These are phyloP conservation scores for Sutorius eximius DNA, from an alignment of 1,284 basidiomycete species.

Conservation along the genomic window DNA sequence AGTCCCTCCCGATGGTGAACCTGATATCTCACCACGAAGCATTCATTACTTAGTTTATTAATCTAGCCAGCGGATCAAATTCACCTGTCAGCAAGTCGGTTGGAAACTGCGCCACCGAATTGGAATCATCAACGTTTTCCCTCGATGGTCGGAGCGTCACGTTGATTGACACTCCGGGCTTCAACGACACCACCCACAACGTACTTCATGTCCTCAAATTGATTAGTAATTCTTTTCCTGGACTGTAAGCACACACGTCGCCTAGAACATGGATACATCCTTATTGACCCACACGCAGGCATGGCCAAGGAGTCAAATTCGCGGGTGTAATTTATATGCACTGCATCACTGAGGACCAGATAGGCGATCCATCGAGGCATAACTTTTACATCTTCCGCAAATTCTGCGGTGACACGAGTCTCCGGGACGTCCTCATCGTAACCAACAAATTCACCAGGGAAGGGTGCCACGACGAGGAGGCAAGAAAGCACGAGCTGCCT, in stretches of 20 bases:
- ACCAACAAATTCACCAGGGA: slow-evolving; percentile 45
- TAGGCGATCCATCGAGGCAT: slow-evolving; percentile 44
- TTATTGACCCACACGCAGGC: slow-evolving; percentile 22
- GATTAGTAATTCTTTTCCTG: slow-evolving; percentile 30
- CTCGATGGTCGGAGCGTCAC: slow-evolving; percentile 27
- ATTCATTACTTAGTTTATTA: slow-evolving; percentile 30
- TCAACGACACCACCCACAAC: slow-evolving; percentile 32
- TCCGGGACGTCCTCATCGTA: slow-evolving; percentile 46
- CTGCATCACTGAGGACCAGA: slow-evolving; percentile 44
- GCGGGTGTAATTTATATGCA: slow-evolving; percentile 55
- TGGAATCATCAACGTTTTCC: slow-evolving; percentile 25
- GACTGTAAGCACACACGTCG: slow-evolving; percentile 21
- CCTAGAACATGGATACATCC: neutral
- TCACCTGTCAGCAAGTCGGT: slow-evolving; percentile 19
- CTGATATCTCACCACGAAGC: slow-evolving; percentile 1
- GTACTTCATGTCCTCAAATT: slow-evolving; percentile 35
- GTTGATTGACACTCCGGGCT: slow-evolving; percentile 40
- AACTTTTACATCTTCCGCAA: slow-evolving; percentile 48
- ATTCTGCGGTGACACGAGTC: slow-evolving; percentile 47
- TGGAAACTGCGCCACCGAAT: slow-evolving; percentile 22
- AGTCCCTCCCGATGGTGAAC: neutral
- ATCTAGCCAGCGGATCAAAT: slow-evolving; percentile 32
- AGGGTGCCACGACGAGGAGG: slow-evolving; percentile 24
- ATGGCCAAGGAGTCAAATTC: slow-evolving; percentile 36
- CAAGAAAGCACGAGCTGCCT: slow-evolving; percentile 27